These are phyloP conservation scores for Ciborinia camelliae DNA, from an alignment of 2,329 filamentous ascomycete species.

Conservation along the genomic window DNA sequence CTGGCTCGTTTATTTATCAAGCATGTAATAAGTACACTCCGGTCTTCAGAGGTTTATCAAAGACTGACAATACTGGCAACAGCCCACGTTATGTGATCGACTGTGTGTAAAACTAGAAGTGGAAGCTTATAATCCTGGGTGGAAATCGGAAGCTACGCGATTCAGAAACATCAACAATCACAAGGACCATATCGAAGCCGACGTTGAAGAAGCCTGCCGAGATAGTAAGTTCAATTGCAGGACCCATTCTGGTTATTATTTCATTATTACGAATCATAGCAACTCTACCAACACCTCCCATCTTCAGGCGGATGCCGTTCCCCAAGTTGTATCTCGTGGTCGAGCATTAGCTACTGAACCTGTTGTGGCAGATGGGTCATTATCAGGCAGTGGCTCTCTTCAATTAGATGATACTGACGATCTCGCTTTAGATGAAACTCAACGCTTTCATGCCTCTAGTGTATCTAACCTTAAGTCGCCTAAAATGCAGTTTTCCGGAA, in stretches of 20 bases:
- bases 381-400: not conserved
- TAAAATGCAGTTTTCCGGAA: not conserved
- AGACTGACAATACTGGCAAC: not conserved
- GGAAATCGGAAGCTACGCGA: not conserved
- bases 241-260: not conserved
- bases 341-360: not conserved
- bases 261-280: not conserved
- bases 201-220: not conserved
- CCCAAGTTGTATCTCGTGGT: not conserved
- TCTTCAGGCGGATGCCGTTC: not conserved
- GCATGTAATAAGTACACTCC: not conserved
- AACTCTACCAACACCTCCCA: not conserved
- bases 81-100: conserved; percentile 5
- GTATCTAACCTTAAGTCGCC: not conserved
- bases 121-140: not conserved
- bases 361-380: not conserved
- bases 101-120: not conserved
- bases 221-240: not conserved
- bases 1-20: conserved; percentile 1
- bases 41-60: not conserved
- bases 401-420: not conserved
- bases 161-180: not conserved
- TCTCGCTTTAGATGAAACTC: not conserved
- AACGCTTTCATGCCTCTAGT: not conserved
- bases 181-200: not conserved